Evolutionary conservation across 192 early-diverging fungal genomes (phyloP), one percentile per base, ranked within the genome.

Genomic region (Coemansia sp.): DNA sequence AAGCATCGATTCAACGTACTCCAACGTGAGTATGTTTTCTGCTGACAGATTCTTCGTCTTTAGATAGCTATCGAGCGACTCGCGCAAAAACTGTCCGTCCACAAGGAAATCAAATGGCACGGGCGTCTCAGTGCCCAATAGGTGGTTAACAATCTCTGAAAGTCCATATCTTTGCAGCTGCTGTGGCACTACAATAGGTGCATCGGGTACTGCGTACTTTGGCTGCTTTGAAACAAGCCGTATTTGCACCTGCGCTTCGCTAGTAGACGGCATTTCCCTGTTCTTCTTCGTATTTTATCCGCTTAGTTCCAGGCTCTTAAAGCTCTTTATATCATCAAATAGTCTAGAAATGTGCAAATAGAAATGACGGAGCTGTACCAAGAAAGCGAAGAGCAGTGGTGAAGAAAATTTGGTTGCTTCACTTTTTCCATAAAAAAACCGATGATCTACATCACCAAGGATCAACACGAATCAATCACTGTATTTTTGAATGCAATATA

Each of bases 31-130:
- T 8, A 92, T 81, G 59, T 94, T 93, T 86, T 98, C 94, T 74
- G 63, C 75, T 26, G 80, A 83, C 53, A 68, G 68, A 30, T 66
- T 64, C 48, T 88, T 81, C 24, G 78, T 71, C 69, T 89, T 86
- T 60, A 98, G 80, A 72, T 95, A 95, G 49, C 84, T 83, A 8
- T 85, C 72, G 56, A 99, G 72, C 52, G 88, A 92, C 8, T 86
- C 88, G 64, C 91, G 83, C 66, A 99, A 87, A 67, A 98, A 93
- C 81, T 95, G 88, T n/a, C 92, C 93, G 65, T 95, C 91, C 33
- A 94, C 88, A 64, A 99, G 78, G 78, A 99, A 98, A 67, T 97
- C 93, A 76, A 98, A 98, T 21, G 95, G 93, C 16, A 93, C 77
- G 12, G 92, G 91, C 57, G 56, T 73, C 26, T 77, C 75, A 38